Evolutionary conservation across 495 filamentous ascomycete genomes (phyloP), one percentile per base, ranked within the genome.

Genomic region (Aspergillus funiculosus): DNA sequence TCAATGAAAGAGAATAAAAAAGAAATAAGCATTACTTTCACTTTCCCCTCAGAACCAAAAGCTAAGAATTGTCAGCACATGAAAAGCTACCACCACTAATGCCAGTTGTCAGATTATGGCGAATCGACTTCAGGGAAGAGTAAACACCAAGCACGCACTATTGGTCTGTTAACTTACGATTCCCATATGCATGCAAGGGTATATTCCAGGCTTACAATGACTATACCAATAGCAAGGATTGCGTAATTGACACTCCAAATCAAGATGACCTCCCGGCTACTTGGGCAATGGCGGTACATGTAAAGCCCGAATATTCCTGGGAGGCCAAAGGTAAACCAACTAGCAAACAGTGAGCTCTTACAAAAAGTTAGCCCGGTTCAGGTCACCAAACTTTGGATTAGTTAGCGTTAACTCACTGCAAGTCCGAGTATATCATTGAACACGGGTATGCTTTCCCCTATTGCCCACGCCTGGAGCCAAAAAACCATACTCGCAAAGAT

Each of bases 401-500:
- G 0, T 30, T 15, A 24, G 2, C 1, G 37, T 18, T n/a, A 13
- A 48, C 49, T 17, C 43, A 61, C 54, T 17, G 75, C 68, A 44
- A 79, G 43, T 38, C 68, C 68, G 22, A 88, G 61, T 36, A 89
- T 56, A 29, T 81, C 72, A 49, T 73, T 79, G 66, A 88, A 89
- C 48, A 84, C 78, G 0, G 85, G 86, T 27, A 89, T 83, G 10
- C 80, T 76, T 50, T 82, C 77, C 20, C 83, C 83, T 54, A 89
- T 82, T 25, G 87, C 59, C 79, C 81, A 88, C 5, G 82, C 79
- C 17, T 85, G 53, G 14, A 82, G 39, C 62, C 83, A 87, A 43
- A 84, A 68, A 29, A 53, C 43, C 5, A 73, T 43, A 7, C 73
- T 72, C 13, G 87, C 75, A 0, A 46, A 60, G 3, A 82, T 50